Evolutionary conservation across 441 rosid genomes (phyloP).

Genomic region (Sinapis alba): DNA sequence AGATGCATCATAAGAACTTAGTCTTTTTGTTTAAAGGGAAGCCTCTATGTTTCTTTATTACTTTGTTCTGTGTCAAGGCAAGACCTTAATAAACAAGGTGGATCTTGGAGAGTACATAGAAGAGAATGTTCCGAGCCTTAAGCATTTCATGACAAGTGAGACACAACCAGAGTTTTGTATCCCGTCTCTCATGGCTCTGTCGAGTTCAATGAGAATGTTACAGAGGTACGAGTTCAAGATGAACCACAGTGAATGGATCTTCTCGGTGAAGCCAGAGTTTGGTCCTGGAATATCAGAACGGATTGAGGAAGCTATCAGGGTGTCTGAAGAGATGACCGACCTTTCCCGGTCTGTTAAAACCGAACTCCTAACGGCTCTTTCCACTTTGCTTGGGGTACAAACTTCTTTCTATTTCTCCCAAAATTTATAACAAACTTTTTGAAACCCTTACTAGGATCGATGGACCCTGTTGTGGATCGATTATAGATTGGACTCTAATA

Average conservation of each 20-base stretch:
- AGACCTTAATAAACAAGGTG: slow-evolving; percentile 47
- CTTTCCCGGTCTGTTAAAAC: slow-evolving; percentile 51
- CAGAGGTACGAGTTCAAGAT: slow-evolving; percentile 88
- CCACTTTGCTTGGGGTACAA: slow-evolving; percentile 72
- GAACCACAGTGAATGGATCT: slow-evolving; percentile 77
- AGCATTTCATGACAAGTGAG: slow-evolving; percentile 56
- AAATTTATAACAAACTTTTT: background rate
- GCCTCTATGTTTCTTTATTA: background rate
- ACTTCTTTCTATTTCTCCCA: slow-evolving; percentile 21
- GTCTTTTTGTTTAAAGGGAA: background rate
- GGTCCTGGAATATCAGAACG: slow-evolving; percentile 73
- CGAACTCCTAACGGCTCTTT: slow-evolving; percentile 62
- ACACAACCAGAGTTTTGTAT: slow-evolving; percentile 46
- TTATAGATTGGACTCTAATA: too few species aligned
- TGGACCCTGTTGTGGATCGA: background rate
- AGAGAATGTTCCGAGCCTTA: slow-evolving; percentile 69
- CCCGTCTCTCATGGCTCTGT: slow-evolving; percentile 78
- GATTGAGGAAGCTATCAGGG: slow-evolving; percentile 63
- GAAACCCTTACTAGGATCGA: background rate
- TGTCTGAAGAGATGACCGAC: slow-evolving; percentile 55
- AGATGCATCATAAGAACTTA: slow-evolving; percentile 21
- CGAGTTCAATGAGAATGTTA: slow-evolving; percentile 68
- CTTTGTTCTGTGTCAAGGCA: slow-evolving; percentile 44
- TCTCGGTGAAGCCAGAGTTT: slow-evolving; percentile 62
- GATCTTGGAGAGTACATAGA: slow-evolving; percentile 64